Evolutionary conservation across 2,329 filamentous ascomycete genomes (phyloP).

Genomic region (Aspergillus sp.): DNA sequence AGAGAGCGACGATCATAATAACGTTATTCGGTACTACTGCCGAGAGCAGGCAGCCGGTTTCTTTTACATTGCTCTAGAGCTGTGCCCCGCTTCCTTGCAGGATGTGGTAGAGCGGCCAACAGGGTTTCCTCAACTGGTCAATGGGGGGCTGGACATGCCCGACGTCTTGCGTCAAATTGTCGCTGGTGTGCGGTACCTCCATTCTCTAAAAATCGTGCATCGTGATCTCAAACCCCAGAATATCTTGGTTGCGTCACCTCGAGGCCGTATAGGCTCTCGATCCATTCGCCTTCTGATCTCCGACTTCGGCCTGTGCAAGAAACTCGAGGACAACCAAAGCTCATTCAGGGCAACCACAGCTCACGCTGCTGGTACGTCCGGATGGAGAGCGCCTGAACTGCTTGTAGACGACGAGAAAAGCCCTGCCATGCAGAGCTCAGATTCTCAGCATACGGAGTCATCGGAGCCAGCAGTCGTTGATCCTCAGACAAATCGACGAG

Average conservation of each 20-base stretch:
- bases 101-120: conserved; percentile 81
- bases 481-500: conserved; percentile 66
- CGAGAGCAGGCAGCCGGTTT: conserved; percentile 87
- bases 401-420: conserved; percentile 74
- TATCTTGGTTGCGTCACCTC: conserved; percentile 75
- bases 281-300: conserved; percentile 88
- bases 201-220: conserved; percentile 91
- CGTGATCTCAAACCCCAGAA: conserved; percentile 98
- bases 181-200: conserved; percentile 82
- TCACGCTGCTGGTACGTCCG: conserved; percentile 87
- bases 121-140: conserved; percentile 66
- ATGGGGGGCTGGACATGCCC: conserved; percentile 67
- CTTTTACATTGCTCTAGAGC: conserved; percentile 91
- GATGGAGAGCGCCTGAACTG: conserved; percentile 94
- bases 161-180: conserved; percentile 85
- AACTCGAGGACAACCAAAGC: conserved; percentile 88
- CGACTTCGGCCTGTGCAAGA: conserved; percentile 97
- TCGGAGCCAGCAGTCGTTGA: conserved; percentile 54
- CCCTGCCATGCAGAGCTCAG: conserved; percentile 27
- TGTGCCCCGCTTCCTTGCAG: conserved; percentile 89
- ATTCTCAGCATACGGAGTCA: conserved; percentile 43
- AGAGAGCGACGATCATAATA: conserved; percentile 92
- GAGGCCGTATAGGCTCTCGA: conserved; percentile 52
- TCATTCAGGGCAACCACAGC: conserved; percentile 94
- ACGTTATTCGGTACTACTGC: conserved; percentile 95